Evolutionary conservation across 192 early-diverging fungal genomes (phyloP).

Genomic region (Powellomyces hirtus): DNA sequence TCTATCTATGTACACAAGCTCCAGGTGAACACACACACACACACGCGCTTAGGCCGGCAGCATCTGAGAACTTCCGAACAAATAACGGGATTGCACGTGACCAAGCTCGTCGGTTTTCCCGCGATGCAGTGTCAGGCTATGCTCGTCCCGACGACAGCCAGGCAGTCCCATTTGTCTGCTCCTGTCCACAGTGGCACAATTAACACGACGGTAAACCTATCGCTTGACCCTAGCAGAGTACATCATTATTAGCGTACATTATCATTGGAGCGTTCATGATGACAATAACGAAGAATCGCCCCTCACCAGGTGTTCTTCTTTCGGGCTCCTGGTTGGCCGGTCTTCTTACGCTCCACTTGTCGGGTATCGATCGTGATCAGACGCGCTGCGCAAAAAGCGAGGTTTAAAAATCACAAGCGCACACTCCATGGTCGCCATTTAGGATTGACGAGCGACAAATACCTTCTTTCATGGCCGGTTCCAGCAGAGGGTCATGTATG

Average conservation of each 20-base stretch:
- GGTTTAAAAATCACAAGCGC: too few species aligned
- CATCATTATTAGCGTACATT: background rate
- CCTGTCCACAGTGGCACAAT: too few species aligned
- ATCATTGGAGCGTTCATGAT: background rate
- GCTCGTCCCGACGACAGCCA: too few species aligned
- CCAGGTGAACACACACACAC: too few species aligned
- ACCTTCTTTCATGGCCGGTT: conserved; percentile 55
- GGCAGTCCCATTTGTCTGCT: too few species aligned
- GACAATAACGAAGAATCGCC: background rate
- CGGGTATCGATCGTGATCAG: conserved; percentile 41
- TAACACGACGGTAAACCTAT: too few species aligned
- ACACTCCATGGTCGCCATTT: background rate
- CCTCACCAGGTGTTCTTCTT: conserved; percentile 79
- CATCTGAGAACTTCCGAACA: too few species aligned
- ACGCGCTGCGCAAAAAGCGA: conserved; percentile 27
- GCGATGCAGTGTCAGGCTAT: too few species aligned
- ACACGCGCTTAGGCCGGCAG: too few species aligned
- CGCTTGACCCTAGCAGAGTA: background rate
- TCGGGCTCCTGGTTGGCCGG: conserved; percentile 89
- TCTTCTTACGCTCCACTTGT: conserved; percentile 94
- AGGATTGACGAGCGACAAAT: background rate
- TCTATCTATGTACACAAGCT: too few species aligned
- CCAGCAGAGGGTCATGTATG: conserved; percentile 60
- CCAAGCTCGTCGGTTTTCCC: too few species aligned
- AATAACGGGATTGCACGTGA: too few species aligned